These are phyloP conservation scores for Pycnococcus provasolii DNA, from an alignment of 139 green algal genomes.

Conservation along the genomic window DNA sequence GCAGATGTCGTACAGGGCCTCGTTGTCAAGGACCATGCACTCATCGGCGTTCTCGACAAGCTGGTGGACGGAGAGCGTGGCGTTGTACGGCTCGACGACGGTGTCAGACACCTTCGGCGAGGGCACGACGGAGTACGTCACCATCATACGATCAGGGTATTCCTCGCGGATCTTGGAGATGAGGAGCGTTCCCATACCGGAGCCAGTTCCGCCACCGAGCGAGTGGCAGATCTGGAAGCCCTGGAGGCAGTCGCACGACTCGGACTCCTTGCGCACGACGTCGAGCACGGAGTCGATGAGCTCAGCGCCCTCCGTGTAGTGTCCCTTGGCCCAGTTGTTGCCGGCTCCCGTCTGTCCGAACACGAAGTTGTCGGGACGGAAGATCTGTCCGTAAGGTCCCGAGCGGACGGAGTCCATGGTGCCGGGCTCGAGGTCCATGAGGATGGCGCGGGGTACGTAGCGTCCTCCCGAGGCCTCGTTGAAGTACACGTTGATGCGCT, in stretches of 20 bases:
- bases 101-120: slow-evolving; percentile 99
- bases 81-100: slow-evolving; percentile 99
- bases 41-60: slow-evolving; percentile 99
- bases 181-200: slow-evolving; percentile 94
- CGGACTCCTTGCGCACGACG: slow-evolving; percentile 96
- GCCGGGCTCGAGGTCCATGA: slow-evolving; percentile 96
- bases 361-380: slow-evolving; percentile 95
- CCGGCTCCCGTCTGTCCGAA: slow-evolving; percentile 93
- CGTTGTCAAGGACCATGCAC: slow-evolving; percentile 98
- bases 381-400: slow-evolving; percentile 92
- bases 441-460: slow-evolving; percentile 92
- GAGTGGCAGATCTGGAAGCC: slow-evolving; percentile 94
- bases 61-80: slow-evolving; percentile 99
- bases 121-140: slow-evolving; percentile 97
- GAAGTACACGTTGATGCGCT: slow-evolving; percentile 99
- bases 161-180: slow-evolving; percentile 98
- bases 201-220: slow-evolving; percentile 89
- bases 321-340: slow-evolving; percentile 99
- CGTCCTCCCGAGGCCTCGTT: slow-evolving; percentile 95
- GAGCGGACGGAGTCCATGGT: slow-evolving; percentile 90
- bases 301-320: slow-evolving; percentile 98
- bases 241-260: slow-evolving; percentile 96
- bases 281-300: slow-evolving; percentile 97
- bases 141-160: slow-evolving; percentile 97
- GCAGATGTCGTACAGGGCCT: slow-evolving; percentile 99